These are phyloP conservation scores for Sphagnum magellanicum DNA, from an alignment of 228 moss, liverwort and hornwort genomes.

Conservation along the genomic window DNA sequence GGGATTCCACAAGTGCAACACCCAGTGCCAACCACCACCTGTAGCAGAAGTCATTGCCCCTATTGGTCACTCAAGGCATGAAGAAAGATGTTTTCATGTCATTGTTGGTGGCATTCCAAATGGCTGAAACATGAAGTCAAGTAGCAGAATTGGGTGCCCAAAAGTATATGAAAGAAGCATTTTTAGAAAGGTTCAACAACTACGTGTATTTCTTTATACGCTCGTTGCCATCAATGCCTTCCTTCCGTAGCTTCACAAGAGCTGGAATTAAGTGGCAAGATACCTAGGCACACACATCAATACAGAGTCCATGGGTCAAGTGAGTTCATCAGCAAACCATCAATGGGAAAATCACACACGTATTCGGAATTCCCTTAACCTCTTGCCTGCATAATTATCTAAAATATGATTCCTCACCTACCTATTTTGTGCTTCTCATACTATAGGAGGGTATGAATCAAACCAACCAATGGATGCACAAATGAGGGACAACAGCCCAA, in stretches of 20 bases:
- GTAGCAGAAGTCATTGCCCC: conserved; percentile 11
- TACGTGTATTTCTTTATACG: conserved; percentile 95
- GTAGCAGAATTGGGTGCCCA: neutral
- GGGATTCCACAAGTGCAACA: conserved; percentile 79
- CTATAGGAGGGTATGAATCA: too few species aligned
- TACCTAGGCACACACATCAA: conserved; percentile 45
- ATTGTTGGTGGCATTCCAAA: too few species aligned
- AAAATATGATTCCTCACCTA: too few species aligned
- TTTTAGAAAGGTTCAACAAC: conserved; percentile 13
- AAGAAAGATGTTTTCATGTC: too few species aligned
- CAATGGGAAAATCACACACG: too few species aligned
- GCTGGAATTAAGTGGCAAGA: conserved; percentile 77
- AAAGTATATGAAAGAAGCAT: neutral
- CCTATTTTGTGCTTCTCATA: too few species aligned
- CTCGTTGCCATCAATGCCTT: conserved; percentile 94
- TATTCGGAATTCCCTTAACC: too few species aligned
- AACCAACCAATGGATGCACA: too few species aligned
- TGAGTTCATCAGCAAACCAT: too few species aligned
- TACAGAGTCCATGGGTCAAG: neutral
- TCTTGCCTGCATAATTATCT: too few species aligned
- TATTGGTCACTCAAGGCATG: too few species aligned
- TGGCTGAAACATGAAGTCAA: neutral
- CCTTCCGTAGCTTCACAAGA: conserved; percentile 87
- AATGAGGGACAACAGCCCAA: too few species aligned
- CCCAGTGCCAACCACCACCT: conserved; percentile 96